Base-by-base conservation (phyloP, 192 early-diverging fungal genomes). In the Coemansia sp. region DNA sequence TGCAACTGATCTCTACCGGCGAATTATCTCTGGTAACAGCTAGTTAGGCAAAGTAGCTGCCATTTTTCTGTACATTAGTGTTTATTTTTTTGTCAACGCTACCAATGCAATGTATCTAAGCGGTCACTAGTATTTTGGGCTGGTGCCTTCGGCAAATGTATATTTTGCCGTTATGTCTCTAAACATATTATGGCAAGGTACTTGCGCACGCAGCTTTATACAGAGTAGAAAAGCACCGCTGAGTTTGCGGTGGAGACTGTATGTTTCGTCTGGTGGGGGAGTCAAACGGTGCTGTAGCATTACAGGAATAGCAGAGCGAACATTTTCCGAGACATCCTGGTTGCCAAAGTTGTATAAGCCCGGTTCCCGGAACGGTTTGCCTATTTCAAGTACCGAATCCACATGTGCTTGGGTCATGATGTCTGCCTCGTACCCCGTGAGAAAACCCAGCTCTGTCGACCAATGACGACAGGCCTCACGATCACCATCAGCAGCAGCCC, bases 181-280 rank as follows among this genome's bases (percentile, higher is more conserved):
- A 60, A 77, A 82, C 72, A 82, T 19, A 20, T 62, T 64, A 21
- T 76, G 75, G 64, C 79, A 83, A 14, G 71, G 69, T 25, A 92
- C 84, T 23, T 77, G 67, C 1, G 88, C 85, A 21, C 88, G 72
- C 27, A 98, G 76, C 75, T 90, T 93, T 19, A 91, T 86, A 70
- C 95, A 98, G 21, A 97, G 75, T 75, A 98, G 78, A 71, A 95
- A 97, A 0, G 91, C 92, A 1, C 97, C 95, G 21, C 91, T 92
- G 51, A 99, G 85, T 71, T 97, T 99, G 33, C 94, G 85, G 64
- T 99, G 97, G 74, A 97, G 76, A 14, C 92, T 92, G 76, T 99
- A 99, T 5, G 93, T 94, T 74, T 96, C 95, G 64, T 99, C 97
- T n/a, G 97, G 97, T 5, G 97, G 97, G 11, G 97, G 97, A 6